Percentiles rank a stretch among this genome's conserved stretches.
Conservation (phyloP, 768 basidiomycete genomes). For the Glaciozyma antarctica region DNA sequence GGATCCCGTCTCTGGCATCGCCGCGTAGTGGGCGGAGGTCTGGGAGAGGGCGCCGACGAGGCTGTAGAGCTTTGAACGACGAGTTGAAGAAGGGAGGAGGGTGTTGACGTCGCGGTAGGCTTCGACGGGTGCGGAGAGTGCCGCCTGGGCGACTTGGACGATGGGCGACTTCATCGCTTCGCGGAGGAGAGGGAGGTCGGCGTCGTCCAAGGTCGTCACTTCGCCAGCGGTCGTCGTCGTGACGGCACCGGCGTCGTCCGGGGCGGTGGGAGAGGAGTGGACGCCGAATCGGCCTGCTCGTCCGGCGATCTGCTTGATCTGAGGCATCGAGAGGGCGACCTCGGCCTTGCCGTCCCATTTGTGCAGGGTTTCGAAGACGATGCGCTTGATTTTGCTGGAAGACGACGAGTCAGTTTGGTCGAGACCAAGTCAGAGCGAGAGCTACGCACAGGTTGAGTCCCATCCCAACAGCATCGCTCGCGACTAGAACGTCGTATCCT, state of each 20-base stretch:
- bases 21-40: constrained; percentile 35
- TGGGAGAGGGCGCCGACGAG: constrained; percentile 36
- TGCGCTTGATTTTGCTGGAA: constrained; percentile 75
- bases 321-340: constrained; percentile 54
- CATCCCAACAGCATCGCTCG: constrained; percentile 94
- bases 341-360: constrained; percentile 54
- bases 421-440: background rate
- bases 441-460: constrained; percentile 78
- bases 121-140: constrained; percentile 5
- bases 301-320: constrained; percentile 89
- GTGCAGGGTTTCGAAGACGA: constrained; percentile 61
- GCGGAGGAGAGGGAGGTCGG: constrained; percentile 56
- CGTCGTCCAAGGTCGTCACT: constrained; percentile 59
- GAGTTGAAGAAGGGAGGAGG: constrained; percentile 39
- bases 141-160: constrained; percentile 28
- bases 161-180: constrained; percentile 50
- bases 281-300: constrained; percentile 83
- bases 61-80: constrained; percentile 39
- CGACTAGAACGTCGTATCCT: constrained; percentile 81
- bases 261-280: constrained; percentile 40
- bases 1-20: constrained; percentile 30
- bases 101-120: constrained; percentile 32
- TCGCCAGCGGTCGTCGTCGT: constrained; percentile 47
- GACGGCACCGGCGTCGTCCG: constrained; percentile 30
- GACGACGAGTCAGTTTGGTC: background rate